phyloP scores from a whole-genome alignment of 2,329 filamentous ascomycete species.

The Xylariaceae sp. region DNA sequence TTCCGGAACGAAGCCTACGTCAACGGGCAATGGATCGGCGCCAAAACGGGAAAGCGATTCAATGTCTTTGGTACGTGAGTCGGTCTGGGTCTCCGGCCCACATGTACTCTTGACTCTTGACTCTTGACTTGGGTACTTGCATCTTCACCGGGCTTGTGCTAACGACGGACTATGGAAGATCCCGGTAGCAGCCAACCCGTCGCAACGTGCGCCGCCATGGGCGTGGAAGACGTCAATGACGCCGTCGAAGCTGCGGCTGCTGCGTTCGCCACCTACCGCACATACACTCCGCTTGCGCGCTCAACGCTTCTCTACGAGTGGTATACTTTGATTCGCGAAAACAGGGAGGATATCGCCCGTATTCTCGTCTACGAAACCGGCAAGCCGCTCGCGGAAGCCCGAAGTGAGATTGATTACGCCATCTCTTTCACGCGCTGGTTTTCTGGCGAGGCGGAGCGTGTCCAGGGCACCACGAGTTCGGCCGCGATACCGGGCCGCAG shows the following conservation, averaged over 20 bases:
- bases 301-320: conserved; percentile 62
- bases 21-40: conserved; percentile 50
- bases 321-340: conserved; percentile 60
- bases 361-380: conserved; percentile 61
- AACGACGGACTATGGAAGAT: conserved; percentile 37
- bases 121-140: too few relatives aligned
- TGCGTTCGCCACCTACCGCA: conserved; percentile 57
- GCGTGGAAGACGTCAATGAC: conserved; percentile 56
- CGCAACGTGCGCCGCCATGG: conserved; percentile 41
- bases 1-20: conserved; percentile 52
- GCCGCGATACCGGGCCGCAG: conserved; percentile 59
- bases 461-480: conserved; percentile 56
- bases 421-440: conserved; percentile 55
- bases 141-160: neutral
- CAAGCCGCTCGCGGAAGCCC: conserved; percentile 52
- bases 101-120: too few relatives aligned
- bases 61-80: conserved; percentile 46
- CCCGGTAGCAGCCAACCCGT: conserved; percentile 41
- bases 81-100: neutral
- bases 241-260: conserved; percentile 56
- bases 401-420: conserved; percentile 54
- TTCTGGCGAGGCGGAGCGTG: conserved; percentile 45
- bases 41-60: conserved; percentile 54
- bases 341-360: conserved; percentile 58
- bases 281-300: conserved; percentile 55